Percentiles rank a stretch among this genome's conserved stretches.
Evolutionary conservation across 306 rosid species (phyloP).

Genomic region (Trichosanthes truncata): DNA sequence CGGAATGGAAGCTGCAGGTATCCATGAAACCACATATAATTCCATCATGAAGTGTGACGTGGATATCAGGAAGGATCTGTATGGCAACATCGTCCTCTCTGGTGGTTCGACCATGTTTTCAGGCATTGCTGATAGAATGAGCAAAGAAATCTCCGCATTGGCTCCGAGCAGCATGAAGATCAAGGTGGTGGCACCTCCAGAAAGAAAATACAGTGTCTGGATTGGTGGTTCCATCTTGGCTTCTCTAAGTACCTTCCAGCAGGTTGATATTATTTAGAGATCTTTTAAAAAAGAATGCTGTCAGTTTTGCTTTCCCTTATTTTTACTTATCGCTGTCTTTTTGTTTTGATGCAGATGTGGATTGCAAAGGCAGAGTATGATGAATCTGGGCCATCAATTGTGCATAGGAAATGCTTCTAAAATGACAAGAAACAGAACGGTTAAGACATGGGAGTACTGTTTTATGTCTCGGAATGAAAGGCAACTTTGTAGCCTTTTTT

Average conservation of each 20-base stretch:
- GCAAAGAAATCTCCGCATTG: conserved; percentile 90
- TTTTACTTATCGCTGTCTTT: not conserved
- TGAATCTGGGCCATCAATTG: conserved; percentile 97
- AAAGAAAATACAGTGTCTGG: conserved; percentile 99
- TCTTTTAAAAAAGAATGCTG: not conserved
- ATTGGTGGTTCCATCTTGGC: conserved; percentile 99
- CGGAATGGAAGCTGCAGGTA: conserved; percentile 98
- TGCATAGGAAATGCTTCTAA: conserved; percentile 93
- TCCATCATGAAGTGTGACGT: conserved; percentile 98
- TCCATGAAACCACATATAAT: conserved; percentile 97
- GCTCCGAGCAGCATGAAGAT: conserved; percentile 99
- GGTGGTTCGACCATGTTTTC: conserved; percentile 99
- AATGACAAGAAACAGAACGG: conserved; percentile 1
- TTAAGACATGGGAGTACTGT: conserved; percentile 22
- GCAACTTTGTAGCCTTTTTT: conserved; percentile 12
- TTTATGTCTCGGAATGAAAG: not conserved
- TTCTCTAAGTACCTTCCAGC: conserved; percentile 99
- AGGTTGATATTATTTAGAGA: conserved; percentile 46
- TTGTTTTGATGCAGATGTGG: conserved; percentile 69
- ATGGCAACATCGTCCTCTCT: conserved; percentile 93
- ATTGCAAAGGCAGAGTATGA: conserved; percentile 93
- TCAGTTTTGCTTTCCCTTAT: not conserved
- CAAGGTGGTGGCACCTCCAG: conserved; percentile 98
- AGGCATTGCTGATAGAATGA: conserved; percentile 96
- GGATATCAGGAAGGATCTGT: conserved; percentile 94